A percentile compares a stretch with the other conserved stretches of the same genome.
Conservation (phyloP, 2,329 filamentous ascomycete genomes). For the Penicillium freii region DNA sequence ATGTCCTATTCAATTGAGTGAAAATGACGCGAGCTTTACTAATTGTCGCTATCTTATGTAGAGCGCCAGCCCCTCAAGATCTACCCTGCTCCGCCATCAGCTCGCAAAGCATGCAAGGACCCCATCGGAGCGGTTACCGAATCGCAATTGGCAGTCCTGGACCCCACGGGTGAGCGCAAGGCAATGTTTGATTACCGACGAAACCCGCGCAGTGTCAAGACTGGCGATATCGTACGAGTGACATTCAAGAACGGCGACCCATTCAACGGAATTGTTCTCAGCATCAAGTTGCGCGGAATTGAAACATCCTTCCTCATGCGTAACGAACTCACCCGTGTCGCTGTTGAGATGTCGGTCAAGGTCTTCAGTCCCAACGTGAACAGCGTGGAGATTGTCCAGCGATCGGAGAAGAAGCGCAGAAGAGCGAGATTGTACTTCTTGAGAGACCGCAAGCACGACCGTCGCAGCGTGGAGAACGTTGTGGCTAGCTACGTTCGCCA, state of each 20-base stretch:
- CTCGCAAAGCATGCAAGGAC: constrained; percentile 48
- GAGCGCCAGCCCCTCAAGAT: constrained; percentile 52
- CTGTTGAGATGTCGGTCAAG: constrained; percentile 98
- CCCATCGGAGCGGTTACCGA: constrained; percentile 67
- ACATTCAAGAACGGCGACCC: constrained; percentile 82
- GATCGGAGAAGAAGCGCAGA: constrained; percentile 77
- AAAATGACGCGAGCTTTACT: neutral
- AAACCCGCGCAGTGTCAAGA: constrained; percentile 75
- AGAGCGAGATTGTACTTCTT: constrained; percentile 88
- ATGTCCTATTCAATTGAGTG: constrained; percentile 10
- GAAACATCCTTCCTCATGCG: constrained; percentile 86
- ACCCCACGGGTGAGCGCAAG: constrained; percentile 79
- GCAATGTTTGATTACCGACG: constrained; percentile 71
- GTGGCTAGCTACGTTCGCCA: constrained; percentile 65
- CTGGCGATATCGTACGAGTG: constrained; percentile 89
- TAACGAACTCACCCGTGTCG: constrained; percentile 79
- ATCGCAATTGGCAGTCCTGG: constrained; percentile 70
- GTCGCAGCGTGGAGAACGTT: constrained; percentile 78
- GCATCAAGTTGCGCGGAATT: constrained; percentile 80
- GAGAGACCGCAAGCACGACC: constrained; percentile 82
- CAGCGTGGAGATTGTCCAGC: constrained; percentile 90
- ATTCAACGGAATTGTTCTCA: constrained; percentile 83
- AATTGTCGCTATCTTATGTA: constrained; percentile 14
- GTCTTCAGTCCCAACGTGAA: constrained; percentile 85
- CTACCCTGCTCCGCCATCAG: constrained; percentile 50